These are phyloP conservation scores for Ceratobasidium sp. DNA, from an alignment of 1,284 basidiomycete species.

Conservation along the genomic window DNA sequence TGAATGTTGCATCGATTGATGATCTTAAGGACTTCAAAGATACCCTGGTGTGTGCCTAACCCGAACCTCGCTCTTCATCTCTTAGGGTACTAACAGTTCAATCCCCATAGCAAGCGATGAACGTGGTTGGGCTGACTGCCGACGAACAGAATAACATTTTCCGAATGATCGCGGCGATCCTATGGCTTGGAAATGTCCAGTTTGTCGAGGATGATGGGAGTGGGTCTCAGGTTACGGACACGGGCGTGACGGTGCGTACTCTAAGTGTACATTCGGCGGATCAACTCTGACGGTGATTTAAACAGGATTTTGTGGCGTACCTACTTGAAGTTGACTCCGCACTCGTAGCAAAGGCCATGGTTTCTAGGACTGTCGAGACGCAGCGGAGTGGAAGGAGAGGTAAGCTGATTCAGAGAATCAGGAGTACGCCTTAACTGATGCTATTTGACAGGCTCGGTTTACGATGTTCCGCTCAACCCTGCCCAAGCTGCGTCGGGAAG, in stretches of 20 bases:
- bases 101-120: constrained; percentile 81
- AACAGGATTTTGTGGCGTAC: constrained; percentile 86
- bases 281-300: background rate
- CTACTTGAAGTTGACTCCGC: constrained; percentile 87
- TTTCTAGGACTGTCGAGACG: constrained; percentile 89
- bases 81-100: background rate
- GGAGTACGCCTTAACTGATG: background rate
- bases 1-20: constrained; percentile 91
- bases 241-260: constrained; percentile 67
- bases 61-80: background rate
- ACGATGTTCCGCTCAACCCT: constrained; percentile 95
- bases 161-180: constrained; percentile 87
- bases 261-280: background rate
- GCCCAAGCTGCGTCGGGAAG: constrained; percentile 88
- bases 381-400: constrained; percentile 89
- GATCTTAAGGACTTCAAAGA: constrained; percentile 88
- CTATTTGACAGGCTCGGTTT: constrained; percentile 68
- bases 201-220: constrained; percentile 93
- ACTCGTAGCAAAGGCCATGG: constrained; percentile 85
- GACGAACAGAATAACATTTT: constrained; percentile 94
- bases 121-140: constrained; percentile 82
- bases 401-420: constrained; percentile 45
- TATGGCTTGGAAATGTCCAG: constrained; percentile 97
- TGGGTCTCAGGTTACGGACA: constrained; percentile 73
- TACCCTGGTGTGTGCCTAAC: constrained; percentile 69